A percentile compares a stretch with the other conserved stretches of the same genome.
Evolutionary conservation across 2,329 filamentous ascomycete species (phyloP).

Genomic region (Pseudopyricularia javanii): DNA sequence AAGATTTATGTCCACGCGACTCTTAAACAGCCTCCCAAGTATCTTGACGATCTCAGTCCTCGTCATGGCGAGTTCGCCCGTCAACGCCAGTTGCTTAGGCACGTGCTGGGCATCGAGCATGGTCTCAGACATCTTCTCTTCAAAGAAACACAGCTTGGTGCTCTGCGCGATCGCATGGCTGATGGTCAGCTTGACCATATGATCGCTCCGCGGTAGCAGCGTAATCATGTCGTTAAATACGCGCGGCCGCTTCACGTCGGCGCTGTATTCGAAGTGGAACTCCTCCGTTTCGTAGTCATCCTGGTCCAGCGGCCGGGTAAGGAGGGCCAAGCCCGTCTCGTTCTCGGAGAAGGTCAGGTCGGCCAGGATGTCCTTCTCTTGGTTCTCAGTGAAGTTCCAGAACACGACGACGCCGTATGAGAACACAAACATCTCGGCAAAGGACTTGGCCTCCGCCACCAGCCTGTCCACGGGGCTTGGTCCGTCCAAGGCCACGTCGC

Average conservation of each 20-base stretch:
- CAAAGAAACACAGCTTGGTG: constrained; percentile 91
- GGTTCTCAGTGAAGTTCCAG: constrained; percentile 94
- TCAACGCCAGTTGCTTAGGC: constrained; percentile 76
- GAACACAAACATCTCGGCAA: constrained; percentile 95
- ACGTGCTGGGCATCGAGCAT: constrained; percentile 91
- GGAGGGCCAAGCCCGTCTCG: constrained; percentile 51
- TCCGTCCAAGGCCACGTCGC: constrained; percentile 7
- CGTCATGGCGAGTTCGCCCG: constrained; percentile 83
- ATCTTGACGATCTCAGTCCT: constrained; percentile 87
- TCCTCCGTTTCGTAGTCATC: constrained; percentile 95
- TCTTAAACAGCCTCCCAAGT: constrained; percentile 81
- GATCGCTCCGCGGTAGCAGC: constrained; percentile 73
- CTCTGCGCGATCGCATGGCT: constrained; percentile 96
- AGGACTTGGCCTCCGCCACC: constrained; percentile 59
- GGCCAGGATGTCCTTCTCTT: constrained; percentile 90
- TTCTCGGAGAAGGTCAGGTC: constrained; percentile 81
- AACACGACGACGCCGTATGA: constrained; percentile 96
- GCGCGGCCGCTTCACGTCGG: constrained; percentile 70
- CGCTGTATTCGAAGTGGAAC: constrained; percentile 96
- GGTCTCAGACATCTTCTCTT: constrained; percentile 88
- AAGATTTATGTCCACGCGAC: constrained; percentile 90
- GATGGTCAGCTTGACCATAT: constrained; percentile 98
- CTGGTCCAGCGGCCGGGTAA: constrained; percentile 69
- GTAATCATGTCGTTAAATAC: constrained; percentile 99
- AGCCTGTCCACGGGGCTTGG: constrained; percentile 44